phyloP scores from a whole-genome alignment of 768 basidiomycete genomes.

The Ephemerocybe angulata region DNA sequence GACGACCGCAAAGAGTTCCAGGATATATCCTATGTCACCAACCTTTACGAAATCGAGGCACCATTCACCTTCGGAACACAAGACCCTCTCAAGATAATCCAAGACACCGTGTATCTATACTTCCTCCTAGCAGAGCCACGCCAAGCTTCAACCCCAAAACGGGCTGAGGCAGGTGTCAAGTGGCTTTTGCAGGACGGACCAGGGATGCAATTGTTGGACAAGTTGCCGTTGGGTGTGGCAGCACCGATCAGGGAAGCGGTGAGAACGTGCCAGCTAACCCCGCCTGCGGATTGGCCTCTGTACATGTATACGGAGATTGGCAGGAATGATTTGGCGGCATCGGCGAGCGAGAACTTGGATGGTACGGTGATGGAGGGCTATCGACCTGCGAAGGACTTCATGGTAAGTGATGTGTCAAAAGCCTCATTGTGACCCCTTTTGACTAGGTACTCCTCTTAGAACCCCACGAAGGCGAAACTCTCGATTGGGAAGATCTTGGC shows the following conservation, averaged over 20 bases:
- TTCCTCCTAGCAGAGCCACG: constrained; percentile 54
- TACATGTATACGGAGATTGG: constrained; percentile 67
- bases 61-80: constrained; percentile 60
- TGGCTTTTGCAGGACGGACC: constrained; percentile 46
- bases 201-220: constrained; percentile 46
- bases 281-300: constrained; percentile 71
- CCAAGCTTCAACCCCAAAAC: constrained; percentile 49
- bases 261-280: constrained; percentile 77
- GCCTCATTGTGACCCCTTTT: neutral
- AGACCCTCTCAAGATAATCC: constrained; percentile 55
- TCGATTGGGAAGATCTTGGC: constrained; percentile 51
- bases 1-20: constrained; percentile 37
- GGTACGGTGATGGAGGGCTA: constrained; percentile 51
- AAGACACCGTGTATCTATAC: constrained; percentile 55
- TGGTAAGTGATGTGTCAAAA: constrained; percentile 39
- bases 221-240: constrained; percentile 65
- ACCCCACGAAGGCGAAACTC: constrained; percentile 43
- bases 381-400: constrained; percentile 51
- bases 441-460: constrained; percentile 31
- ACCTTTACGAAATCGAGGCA: constrained; percentile 45
- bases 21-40: constrained; percentile 36
- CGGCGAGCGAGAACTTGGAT: constrained; percentile 46
- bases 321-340: constrained; percentile 70
- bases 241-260: constrained; percentile 82
- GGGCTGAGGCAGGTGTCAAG: constrained; percentile 63